Conservation (phyloP, 257 asterid genomes). For the Solanum chilense region DNA sequence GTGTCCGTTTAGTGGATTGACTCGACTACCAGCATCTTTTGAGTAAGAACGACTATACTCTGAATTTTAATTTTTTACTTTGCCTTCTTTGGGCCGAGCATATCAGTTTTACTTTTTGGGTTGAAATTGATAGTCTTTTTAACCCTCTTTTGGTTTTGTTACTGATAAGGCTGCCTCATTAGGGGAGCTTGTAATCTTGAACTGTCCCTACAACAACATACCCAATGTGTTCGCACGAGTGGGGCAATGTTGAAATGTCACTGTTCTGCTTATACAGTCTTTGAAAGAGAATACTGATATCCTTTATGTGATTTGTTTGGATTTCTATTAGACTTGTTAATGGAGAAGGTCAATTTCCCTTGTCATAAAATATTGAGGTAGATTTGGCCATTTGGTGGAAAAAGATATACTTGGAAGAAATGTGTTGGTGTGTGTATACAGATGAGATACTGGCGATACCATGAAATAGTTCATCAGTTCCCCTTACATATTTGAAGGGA, state of each 20-base stretch:
- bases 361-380: neutral
- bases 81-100: neutral
- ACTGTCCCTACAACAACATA: neutral
- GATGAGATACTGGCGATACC: neutral
- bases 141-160: neutral
- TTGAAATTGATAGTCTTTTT: neutral
- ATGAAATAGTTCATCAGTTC: neutral
- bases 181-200: neutral
- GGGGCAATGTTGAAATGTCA: neutral
- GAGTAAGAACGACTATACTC: slow-evolving; percentile 46
- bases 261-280: neutral
- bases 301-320: neutral
- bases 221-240: neutral
- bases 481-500: neutral
- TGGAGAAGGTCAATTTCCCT: neutral
- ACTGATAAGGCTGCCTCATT: neutral
- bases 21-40: slow-evolving; percentile 63
- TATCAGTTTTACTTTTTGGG: neutral
- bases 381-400: neutral
- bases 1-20: slow-evolving; percentile 77
- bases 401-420: neutral
- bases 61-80: neutral
- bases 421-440: neutral
- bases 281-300: neutral
- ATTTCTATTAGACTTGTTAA: neutral